A percentile compares a stretch with the other conserved stretches of the same genome.
Evolutionary conservation across 1,139 yeast genomes (phyloP).

Genomic region (Hyphopichia wangnamkhiaoensis): DNA sequence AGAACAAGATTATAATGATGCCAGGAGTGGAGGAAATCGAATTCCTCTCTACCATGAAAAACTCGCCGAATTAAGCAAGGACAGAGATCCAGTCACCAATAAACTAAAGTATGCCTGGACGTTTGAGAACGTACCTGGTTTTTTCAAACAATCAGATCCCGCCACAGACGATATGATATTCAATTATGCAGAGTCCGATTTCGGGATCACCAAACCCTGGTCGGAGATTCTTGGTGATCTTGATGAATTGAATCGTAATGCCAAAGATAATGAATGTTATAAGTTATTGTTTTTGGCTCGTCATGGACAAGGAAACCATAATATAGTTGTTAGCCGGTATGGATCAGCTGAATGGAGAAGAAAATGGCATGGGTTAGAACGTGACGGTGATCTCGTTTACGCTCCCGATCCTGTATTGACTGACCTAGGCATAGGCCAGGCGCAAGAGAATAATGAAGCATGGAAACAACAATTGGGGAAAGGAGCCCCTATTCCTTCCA

Average conservation of each 20-base stretch:
- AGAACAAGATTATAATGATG: constrained; percentile 35
- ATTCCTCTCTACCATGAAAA: constrained; percentile 7
- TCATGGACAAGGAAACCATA: constrained; percentile 83
- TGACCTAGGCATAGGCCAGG: constrained; percentile 50
- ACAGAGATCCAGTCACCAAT: constrained; percentile 20
- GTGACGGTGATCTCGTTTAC: constrained; percentile 59
- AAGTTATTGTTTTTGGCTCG: constrained; percentile 67
- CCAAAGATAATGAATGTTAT: constrained; percentile 42
- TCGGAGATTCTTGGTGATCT: constrained; percentile 37
- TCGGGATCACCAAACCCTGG: constrained; percentile 55
- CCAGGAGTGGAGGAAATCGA: constrained; percentile 16
- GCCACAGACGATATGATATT: constrained; percentile 51
- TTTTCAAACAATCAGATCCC: constrained; percentile 53
- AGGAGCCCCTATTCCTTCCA: constrained; percentile 59
- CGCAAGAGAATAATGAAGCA: constrained; percentile 45
- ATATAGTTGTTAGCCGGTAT: constrained; percentile 56
- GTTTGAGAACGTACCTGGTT: constrained; percentile 53
- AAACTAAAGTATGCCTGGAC: constrained; percentile 31
- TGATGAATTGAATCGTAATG: constrained; percentile 35
- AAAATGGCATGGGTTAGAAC: constrained; percentile 55
- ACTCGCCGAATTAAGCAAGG: constrained; percentile 4
- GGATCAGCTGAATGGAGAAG: constrained; percentile 61
- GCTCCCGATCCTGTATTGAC: constrained; percentile 74
- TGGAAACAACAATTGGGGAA: constrained; percentile 48
- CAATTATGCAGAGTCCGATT: constrained; percentile 48